A percentile compares a stretch with the other conserved stretches of the same genome.
Evolutionary conservation across 129 eudicot species (phyloP).

Genomic region (Lactuca saligna): DNA sequence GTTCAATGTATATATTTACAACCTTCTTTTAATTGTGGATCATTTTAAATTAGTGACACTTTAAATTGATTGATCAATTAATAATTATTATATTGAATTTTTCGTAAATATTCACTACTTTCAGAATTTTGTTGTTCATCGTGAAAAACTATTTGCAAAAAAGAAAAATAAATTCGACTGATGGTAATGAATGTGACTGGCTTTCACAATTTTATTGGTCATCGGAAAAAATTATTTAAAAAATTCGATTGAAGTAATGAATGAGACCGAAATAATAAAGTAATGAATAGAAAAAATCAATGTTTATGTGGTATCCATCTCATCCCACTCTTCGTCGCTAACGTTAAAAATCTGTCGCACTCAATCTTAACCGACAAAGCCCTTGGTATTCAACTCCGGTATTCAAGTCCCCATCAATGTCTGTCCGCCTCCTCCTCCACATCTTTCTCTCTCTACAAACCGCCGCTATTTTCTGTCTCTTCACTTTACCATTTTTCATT

Average conservation of each 20-base stretch:
- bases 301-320: not conserved
- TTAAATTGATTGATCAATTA: too few relatives aligned
- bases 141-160: too few relatives aligned
- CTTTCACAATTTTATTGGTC: too few relatives aligned
- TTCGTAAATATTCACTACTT: too few relatives aligned
- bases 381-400: slow-evolving; percentile 15
- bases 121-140: too few relatives aligned
- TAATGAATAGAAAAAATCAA: not conserved
- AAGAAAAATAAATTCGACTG: too few relatives aligned
- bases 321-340: not conserved
- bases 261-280: not conserved
- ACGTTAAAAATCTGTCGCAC: not conserved
- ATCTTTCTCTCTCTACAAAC: slow-evolving; percentile 15
- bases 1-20: too few relatives aligned
- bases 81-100: too few relatives aligned
- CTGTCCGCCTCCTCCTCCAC: not conserved
- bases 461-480: slow-evolving; percentile 9
- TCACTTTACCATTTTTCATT: not conserved
- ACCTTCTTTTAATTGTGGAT: too few relatives aligned
- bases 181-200: too few relatives aligned
- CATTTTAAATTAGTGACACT: too few relatives aligned
- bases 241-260: not conserved
- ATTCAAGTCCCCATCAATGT: slow-evolving; percentile 13
- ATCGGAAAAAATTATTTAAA: too few relatives aligned
- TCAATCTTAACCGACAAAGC: not conserved